phyloP scores from a whole-genome alignment of 768 basidiomycete genomes.

The Lanmaoa pseudosensibilis region DNA sequence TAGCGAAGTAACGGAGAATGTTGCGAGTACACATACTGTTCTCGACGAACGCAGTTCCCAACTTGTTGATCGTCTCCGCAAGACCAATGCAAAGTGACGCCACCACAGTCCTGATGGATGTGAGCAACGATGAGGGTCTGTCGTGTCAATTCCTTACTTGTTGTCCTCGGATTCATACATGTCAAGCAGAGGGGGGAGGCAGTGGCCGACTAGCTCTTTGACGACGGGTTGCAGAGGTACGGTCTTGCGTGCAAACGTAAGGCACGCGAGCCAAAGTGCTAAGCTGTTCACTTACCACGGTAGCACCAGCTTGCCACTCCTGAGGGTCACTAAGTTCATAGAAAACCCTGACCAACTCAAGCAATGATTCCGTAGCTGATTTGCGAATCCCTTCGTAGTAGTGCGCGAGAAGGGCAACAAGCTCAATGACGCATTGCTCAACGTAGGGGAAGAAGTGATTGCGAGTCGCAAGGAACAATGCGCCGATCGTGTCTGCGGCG shows the following conservation, averaged over 20 bases:
- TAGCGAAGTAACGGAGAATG: background rate
- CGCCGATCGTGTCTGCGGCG: constrained; percentile 93
- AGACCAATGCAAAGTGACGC: constrained; percentile 85
- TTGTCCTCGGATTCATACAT: constrained; percentile 95
- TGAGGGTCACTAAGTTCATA: constrained; percentile 82
- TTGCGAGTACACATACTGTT: constrained; percentile 51
- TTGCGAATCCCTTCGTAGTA: constrained; percentile 99
- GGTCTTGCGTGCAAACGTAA: constrained; percentile 30
- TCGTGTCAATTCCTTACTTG: constrained; percentile 64
- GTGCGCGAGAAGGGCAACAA: constrained; percentile 79
- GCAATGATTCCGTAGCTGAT: constrained; percentile 81
- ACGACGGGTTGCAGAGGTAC: constrained; percentile 65
- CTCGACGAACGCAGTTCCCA: constrained; percentile 86
- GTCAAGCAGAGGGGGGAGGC: constrained; percentile 73
- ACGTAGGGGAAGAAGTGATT: constrained; percentile 89
- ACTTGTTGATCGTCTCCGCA: constrained; percentile 87
- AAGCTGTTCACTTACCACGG: constrained; percentile 47
- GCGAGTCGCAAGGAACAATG: constrained; percentile 80
- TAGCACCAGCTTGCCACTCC: constrained; percentile 79
- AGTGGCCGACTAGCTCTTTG: constrained; percentile 74
- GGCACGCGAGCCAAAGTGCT: background rate
- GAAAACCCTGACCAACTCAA: constrained; percentile 88
- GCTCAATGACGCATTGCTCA: constrained; percentile 75
- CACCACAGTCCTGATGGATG: constrained; percentile 68
- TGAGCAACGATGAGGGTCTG: constrained; percentile 16